A percentile compares a stretch with the other conserved stretches of the same genome.
Conservation (phyloP, 1,139 yeast genomes). For the Zygosaccharomyces pseudobailii region DNA sequence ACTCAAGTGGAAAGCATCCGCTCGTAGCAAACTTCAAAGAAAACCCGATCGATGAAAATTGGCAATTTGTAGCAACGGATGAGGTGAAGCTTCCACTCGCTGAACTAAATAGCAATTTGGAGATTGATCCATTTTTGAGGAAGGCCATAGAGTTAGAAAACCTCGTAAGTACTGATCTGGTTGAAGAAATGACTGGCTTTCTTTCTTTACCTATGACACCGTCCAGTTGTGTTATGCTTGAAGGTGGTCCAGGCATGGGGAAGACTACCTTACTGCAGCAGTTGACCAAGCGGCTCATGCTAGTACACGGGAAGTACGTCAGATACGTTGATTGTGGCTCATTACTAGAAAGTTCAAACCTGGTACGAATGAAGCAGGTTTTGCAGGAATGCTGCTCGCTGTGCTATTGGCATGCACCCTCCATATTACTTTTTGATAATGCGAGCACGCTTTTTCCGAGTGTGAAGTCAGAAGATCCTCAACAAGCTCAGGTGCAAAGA, state of each 20-base stretch:
- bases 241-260: slow-evolving; percentile 81
- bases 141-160: neutral
- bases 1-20: slow-evolving; percentile 12
- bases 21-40: slow-evolving; percentile 5
- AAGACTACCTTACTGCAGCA: slow-evolving; percentile 54
- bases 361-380: slow-evolving; percentile 46
- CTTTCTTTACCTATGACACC: slow-evolving; percentile 31
- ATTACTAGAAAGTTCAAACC: slow-evolving; percentile 20
- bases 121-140: neutral
- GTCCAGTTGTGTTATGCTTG: slow-evolving; percentile 46
- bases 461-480: slow-evolving; percentile 19
- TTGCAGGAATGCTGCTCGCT: slow-evolving; percentile 51
- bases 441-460: slow-evolving; percentile 64
- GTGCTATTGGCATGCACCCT: slow-evolving; percentile 77
- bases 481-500: slow-evolving; percentile 12
- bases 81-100: slow-evolving; percentile 2
- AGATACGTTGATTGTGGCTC: slow-evolving; percentile 49
- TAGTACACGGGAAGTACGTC: slow-evolving; percentile 42
- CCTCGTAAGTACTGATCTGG: slow-evolving; percentile 39
- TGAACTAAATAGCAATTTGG: neutral
- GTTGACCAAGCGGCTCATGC: slow-evolving; percentile 39
- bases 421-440: slow-evolving; percentile 72
- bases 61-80: slow-evolving; percentile 5
- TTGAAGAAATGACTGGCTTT: slow-evolving; percentile 42
- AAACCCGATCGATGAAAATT: neutral